Base-by-base conservation (phyloP, 2,329 filamentous ascomycete species). In the Magnaporthiopsis rhizophila region DNA sequence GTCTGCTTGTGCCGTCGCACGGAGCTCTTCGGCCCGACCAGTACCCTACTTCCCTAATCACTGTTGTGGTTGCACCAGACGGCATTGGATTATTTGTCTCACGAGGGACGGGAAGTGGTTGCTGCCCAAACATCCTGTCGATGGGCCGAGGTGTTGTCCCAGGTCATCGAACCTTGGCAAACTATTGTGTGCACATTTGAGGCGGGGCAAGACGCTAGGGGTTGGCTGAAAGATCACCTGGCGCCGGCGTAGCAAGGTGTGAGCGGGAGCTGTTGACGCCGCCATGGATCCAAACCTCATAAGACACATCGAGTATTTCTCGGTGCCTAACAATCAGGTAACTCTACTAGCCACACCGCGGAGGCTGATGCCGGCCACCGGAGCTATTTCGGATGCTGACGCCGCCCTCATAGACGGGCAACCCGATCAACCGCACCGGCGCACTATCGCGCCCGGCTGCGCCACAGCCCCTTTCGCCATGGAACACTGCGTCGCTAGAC, bases 281-380 rank as follows among this genome's bases (percentile, higher is more conserved):
- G 69, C 64, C 59, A 78, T 78, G 76, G 75, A 78, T 69, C 69
- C 72, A 30, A 73, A 76, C 63, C 70, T 76, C 18, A 69, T 77
- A 56, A 74, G 70, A 71, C 72, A 76, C 58, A 71, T 77, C 66
- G 75, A 75, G 68, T 78, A 75, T 69, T 78, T 78, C 69, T 71
- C 74, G 64, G 75, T 74, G 63, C 74, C 75, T 62, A 77, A 76
- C 60, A 74, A 71, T 58, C 75, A 76, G 71, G 74, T 76, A 64
- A 61, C 32, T 50, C 12, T 18, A 59, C 34, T 24, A n/a, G 28
- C 50, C 34, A n/a, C 34, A 18, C 59, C n/a, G 24, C 53, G 21
- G 26, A 5, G 30, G 26, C n/a, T 36, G 34, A 12, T 24, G 30
- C 11, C 24, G 21, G 32, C 24, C n/a, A 21, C 21, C 32, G 21